Percentiles rank a stretch among this genome's conserved stretches.
Conservation (phyloP, 768 basidiomycete genomes). For the Asterophora lycoperdoides region DNA sequence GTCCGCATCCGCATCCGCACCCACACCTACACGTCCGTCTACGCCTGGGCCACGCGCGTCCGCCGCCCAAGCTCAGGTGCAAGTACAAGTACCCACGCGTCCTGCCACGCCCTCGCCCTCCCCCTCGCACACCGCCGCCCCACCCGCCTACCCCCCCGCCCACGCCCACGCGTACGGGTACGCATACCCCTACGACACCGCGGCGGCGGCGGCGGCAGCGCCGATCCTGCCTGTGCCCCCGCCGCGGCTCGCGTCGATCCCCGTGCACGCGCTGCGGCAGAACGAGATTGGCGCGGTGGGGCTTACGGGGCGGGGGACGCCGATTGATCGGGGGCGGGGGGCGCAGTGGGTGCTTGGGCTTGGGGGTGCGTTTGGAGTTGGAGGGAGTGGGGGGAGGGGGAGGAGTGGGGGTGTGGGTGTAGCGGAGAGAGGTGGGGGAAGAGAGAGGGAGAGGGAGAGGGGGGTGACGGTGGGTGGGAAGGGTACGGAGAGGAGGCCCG, state of each 20-base stretch:
- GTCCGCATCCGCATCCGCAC: no score
- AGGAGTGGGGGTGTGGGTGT: conserved; percentile 18
- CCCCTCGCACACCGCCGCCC: not conserved
- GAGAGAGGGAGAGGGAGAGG: conserved; percentile 2
- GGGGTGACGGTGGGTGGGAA: conserved; percentile 1
- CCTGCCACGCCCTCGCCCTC: not conserved
- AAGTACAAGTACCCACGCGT: not conserved
- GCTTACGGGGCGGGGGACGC: conserved; percentile 32
- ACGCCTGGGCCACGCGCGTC: no score
- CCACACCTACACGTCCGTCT: no score
- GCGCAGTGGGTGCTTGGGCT: conserved; percentile 24
- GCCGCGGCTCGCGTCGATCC: conserved; percentile 29
- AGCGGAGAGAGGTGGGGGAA: conserved; percentile 8
- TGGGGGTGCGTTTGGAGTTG: not conserved
- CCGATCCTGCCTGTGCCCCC: conserved; percentile 31
- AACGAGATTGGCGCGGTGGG: conserved; percentile 21
- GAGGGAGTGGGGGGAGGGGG: conserved; percentile 11
- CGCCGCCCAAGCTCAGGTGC: no score
- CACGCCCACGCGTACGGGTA: not conserved
- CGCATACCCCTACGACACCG: not conserved
- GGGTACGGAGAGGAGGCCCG: not conserved
- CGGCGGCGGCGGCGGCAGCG: no score
- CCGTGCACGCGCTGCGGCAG: conserved; percentile 23
- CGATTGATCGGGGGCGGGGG: conserved; percentile 26
- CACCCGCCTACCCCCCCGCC: not conserved